phyloP scores from a whole-genome alignment of 768 basidiomycete species.

The Boletus reticulatus region DNA sequence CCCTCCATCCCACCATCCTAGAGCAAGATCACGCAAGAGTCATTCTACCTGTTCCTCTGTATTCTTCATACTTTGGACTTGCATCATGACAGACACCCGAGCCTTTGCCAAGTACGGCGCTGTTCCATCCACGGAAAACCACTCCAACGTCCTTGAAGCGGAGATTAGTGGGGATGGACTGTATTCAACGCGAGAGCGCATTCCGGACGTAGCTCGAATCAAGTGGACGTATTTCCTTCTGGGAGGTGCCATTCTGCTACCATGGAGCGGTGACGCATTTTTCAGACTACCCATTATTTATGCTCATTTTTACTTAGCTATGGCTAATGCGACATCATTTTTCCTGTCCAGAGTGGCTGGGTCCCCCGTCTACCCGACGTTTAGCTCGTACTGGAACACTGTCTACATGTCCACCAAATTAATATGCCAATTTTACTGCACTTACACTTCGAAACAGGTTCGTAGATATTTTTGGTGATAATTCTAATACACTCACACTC shows the following conservation, averaged over 20 bases:
- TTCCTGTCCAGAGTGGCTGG: neutral
- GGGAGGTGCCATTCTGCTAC: neutral
- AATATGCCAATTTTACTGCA: neutral
- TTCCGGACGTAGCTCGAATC: neutral
- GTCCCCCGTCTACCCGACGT: neutral
- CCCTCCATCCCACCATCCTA: neutral
- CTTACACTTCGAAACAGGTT: neutral
- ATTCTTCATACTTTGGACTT: neutral
- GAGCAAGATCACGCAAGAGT: neutral
- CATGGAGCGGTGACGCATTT: neutral
- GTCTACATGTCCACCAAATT: neutral
- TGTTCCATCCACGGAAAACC: neutral
- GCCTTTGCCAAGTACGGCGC: neutral
- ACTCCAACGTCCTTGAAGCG: neutral
- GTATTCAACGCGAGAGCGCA: neutral
- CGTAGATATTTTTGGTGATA: neutral
- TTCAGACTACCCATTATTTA: neutral
- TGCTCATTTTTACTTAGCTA: neutral
- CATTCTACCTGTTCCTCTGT: neutral
- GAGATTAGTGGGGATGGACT: neutral
- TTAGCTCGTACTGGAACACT: neutral
- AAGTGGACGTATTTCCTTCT: slow-evolving; percentile 1
- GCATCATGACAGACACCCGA: neutral
- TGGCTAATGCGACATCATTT: neutral
- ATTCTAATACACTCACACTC: neutral